Evolutionary conservation across 208 protist species (phyloP).

Genomic region (Trypanosoma platydactyli): DNA sequence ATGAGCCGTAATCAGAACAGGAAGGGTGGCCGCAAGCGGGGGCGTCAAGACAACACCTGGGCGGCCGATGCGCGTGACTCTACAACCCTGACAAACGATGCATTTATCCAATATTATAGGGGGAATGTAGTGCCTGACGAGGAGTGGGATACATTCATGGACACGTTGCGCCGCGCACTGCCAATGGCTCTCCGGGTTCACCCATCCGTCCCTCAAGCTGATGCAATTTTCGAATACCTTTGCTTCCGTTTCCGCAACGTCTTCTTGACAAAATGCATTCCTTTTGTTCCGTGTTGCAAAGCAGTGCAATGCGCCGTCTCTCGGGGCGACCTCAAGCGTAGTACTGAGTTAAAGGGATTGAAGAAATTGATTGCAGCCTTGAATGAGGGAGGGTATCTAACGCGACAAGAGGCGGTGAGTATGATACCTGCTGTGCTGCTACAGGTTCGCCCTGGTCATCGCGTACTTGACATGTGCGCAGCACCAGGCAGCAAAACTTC

Average conservation of each 20-base stretch:
- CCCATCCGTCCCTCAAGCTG: constrained; percentile 28
- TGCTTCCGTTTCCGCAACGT: constrained; percentile 37
- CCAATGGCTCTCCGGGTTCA: constrained; percentile 79
- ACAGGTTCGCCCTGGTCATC: constrained; percentile 70
- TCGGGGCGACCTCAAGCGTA: constrained; percentile 80
- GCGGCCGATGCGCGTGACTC: constrained; percentile 59
- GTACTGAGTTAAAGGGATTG: constrained; percentile 46
- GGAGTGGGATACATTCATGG: constrained; percentile 68
- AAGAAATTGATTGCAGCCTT: constrained; percentile 83
- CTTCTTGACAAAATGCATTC: constrained; percentile 45
- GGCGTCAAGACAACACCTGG: constrained; percentile 46
- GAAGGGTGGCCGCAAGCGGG: constrained; percentile 49
- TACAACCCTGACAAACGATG: constrained; percentile 52
- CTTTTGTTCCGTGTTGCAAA: constrained; percentile 57
- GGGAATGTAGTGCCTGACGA: constrained; percentile 45
- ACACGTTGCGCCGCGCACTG: constrained; percentile 63
- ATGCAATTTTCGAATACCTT: constrained; percentile 45
- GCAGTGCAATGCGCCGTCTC: constrained; percentile 81
- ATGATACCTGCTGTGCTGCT: constrained; percentile 88
- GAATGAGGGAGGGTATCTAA: constrained; percentile 90
- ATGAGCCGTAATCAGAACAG: constrained; percentile 78
- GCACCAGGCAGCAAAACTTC: constrained; percentile 90
- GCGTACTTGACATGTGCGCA: constrained; percentile 88
- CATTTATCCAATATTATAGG: constrained; percentile 76
- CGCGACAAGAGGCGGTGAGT: constrained; percentile 90